A percentile compares a stretch with the other conserved stretches of the same genome.
phyloP scores from a whole-genome alignment of 495 filamentous ascomycete species.

The Glonium stellatum region DNA sequence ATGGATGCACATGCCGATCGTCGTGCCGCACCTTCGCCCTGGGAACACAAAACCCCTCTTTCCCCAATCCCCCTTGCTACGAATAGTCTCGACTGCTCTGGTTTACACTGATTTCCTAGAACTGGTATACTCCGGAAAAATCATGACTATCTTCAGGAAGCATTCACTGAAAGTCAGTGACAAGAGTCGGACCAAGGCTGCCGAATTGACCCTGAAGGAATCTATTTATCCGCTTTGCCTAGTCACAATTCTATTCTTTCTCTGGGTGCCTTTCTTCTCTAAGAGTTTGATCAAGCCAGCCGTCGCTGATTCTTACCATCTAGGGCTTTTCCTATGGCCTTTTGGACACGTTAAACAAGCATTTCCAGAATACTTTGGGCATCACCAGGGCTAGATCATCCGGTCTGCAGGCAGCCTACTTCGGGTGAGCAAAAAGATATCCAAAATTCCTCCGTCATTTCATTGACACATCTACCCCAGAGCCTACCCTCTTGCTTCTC shows the following conservation, averaged over 20 bases:
- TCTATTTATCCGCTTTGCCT: slow-evolving; percentile 52
- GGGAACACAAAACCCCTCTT: too few species aligned
- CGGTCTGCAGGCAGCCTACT: slow-evolving; percentile 30
- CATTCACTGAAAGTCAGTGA: slow-evolving; percentile 19
- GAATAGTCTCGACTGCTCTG: too few species aligned
- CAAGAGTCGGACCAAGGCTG: slow-evolving; percentile 23
- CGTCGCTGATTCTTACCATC: not conserved
- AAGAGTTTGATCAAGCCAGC: not conserved
- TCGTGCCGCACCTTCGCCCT: too few species aligned
- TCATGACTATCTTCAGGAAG: slow-evolving; percentile 18
- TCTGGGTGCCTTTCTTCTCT: slow-evolving; percentile 49
- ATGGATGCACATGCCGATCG: too few species aligned
- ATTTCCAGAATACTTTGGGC: slow-evolving; percentile 14
- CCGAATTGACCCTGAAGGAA: slow-evolving; percentile 46
- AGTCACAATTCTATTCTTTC: slow-evolving; percentile 72
- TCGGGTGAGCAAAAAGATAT: slow-evolving; percentile 19
- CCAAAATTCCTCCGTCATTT: not conserved
- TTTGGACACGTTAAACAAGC: not conserved
- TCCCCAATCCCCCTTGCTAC: too few species aligned
- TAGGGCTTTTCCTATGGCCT: not conserved
- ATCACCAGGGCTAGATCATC: slow-evolving; percentile 29
- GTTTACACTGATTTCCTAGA: too few species aligned
- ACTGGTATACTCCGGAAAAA: not conserved
- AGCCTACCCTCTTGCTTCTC: not conserved
- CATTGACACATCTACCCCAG: slow-evolving; percentile 21